Evolutionary conservation across 768 basidiomycete genomes (phyloP).

Genomic region (Suillus plorans): DNA sequence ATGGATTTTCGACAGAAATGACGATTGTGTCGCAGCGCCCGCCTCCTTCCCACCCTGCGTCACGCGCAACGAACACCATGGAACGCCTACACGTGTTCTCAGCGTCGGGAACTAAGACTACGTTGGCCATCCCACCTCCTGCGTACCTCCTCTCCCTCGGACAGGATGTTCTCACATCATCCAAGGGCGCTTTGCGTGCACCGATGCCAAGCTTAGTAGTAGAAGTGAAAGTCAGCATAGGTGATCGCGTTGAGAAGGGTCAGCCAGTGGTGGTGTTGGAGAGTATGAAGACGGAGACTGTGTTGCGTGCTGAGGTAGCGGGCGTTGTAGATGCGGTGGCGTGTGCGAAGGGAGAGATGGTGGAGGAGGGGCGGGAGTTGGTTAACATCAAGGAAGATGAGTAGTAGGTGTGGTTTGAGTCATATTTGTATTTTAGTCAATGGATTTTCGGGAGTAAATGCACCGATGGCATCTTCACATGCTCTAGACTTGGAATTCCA

Average conservation of each 20-base stretch:
- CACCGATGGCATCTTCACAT: background rate
- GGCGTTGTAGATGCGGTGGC: constrained; percentile 73
- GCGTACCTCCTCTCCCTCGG: constrained; percentile 68
- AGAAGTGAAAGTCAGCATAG: constrained; percentile 76
- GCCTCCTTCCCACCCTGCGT: constrained; percentile 50
- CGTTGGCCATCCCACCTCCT: constrained; percentile 66
- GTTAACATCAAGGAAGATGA: constrained; percentile 60
- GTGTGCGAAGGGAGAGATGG: constrained; percentile 87
- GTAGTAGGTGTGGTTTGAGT: constrained; percentile 8
- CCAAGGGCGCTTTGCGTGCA: constrained; percentile 68
- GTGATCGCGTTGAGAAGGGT: constrained; percentile 78
- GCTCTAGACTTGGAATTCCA: background rate
- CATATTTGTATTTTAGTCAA: background rate
- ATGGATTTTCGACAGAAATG: constrained; percentile 48
- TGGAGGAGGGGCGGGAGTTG: constrained; percentile 81
- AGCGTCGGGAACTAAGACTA: constrained; percentile 56
- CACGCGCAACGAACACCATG: constrained; percentile 53
- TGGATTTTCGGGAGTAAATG: background rate
- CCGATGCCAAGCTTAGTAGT: constrained; percentile 96
- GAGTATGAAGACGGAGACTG: constrained; percentile 98
- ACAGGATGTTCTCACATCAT: constrained; percentile 52
- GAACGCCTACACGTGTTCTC: constrained; percentile 79
- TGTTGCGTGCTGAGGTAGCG: constrained; percentile 65
- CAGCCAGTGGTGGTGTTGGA: constrained; percentile 83
- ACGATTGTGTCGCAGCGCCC: constrained; percentile 76